Base-by-base conservation (phyloP, 2,329 filamentous ascomycete genomes). In the Atkinsonella hypoxylon region DNA sequence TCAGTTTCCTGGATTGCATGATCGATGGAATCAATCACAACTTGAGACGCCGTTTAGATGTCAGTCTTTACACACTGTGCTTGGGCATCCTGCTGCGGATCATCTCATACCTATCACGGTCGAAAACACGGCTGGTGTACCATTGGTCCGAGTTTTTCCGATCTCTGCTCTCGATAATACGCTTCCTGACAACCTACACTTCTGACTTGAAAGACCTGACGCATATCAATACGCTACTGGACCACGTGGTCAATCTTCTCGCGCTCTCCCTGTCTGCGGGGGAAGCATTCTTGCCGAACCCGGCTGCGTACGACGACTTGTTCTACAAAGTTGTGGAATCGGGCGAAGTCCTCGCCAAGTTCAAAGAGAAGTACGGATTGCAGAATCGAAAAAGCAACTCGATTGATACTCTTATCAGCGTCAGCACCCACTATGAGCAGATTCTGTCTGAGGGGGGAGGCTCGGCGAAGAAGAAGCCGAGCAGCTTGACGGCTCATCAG, bases 281-380 rank as follows among this genome's bases (percentile, higher is more conserved):
- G 7, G 93, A 97, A 64, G 83, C 86, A 2, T 97, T 98, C 67
- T 76, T 98, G 8, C 93, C 91, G 0, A 87, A 87, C 31, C 83
- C 89, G 0, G 79, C 86, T 17, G 83, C 88, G 1, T 97, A 97
- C 66, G 93, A 98, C 60, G 93, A 98, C 62, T 75, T 98, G 0
- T 97, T 98, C 70, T 98, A 98, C 78, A 98, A 98, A 69, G 79
- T 97, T 2, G 89, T 97, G 26, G 93, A 98, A 67, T 87, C 85
- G 2, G 89, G 90, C 11, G 88, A 95, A 46, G 78, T 88, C 12
- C 76, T 97, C 20, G 71, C 77, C 32, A 89, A 87, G 62, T 95
- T 97, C 69, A 81, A 88, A 40, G 81, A 89, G 55, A 83, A 79
- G 10, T 97, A 93, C 65, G 69, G 71, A 4, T 67, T 85, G 15